Percentiles rank a stretch among this genome's conserved stretches.
These are phyloP conservation scores for Cyclotella cryptica DNA, from an alignment of 108 stramenopile genomes.

Conservation along the genomic window DNA sequence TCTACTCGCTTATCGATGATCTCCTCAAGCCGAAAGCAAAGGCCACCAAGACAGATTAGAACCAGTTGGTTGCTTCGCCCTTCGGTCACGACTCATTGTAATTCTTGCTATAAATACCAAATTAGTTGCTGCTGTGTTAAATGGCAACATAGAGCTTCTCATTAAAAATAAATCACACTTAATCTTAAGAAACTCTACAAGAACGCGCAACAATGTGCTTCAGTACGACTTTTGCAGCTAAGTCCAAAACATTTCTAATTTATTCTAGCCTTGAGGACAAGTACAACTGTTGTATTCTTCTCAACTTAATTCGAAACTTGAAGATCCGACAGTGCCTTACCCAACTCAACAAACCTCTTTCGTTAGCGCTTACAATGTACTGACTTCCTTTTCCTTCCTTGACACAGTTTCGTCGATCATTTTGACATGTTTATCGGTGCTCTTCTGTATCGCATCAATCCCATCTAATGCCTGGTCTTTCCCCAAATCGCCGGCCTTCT, in stretches of 20 bases:
- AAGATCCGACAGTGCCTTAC: neutral
- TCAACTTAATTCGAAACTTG: neutral
- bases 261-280: neutral
- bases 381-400: slow-evolving; percentile 95
- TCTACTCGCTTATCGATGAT: slow-evolving; percentile 65
- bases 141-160: too few species aligned
- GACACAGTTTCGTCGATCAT: slow-evolving; percentile 87
- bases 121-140: neutral
- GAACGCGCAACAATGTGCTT: too few species aligned
- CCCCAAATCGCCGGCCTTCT: slow-evolving; percentile 86
- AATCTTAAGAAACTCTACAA: too few species aligned
- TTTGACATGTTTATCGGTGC: slow-evolving; percentile 90
- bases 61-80: neutral
- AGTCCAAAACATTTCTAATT: neutral
- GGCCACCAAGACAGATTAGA: slow-evolving; percentile 33
- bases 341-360: neutral
- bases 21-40: slow-evolving; percentile 56
- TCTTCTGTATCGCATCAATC: slow-evolving; percentile 86
- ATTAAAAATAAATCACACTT: too few species aligned
- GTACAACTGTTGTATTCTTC: neutral
- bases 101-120: slow-evolving; percentile 1
- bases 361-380: slow-evolving; percentile 74
- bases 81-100: neutral
- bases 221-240: too few species aligned
- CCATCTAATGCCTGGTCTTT: slow-evolving; percentile 88